Evolutionary conservation across 2,329 filamentous ascomycete genomes (phyloP).

Genomic region (Sclerotiophoma versabilis): DNA sequence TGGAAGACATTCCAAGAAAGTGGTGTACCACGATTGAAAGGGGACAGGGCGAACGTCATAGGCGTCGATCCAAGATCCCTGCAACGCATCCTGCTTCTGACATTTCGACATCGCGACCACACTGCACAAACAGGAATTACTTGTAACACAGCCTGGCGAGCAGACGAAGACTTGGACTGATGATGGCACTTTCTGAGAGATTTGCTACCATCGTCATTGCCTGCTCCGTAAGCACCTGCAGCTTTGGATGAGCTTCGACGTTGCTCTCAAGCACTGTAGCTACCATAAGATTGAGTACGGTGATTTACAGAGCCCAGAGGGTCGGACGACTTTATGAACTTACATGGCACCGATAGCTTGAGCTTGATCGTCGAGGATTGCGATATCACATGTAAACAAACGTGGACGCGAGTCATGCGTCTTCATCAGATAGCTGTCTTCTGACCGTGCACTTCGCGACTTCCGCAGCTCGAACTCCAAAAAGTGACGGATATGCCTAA

Average conservation of each 20-base stretch:
- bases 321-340: background rate
- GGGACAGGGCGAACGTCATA: conserved; percentile 38
- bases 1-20: conserved; percentile 35
- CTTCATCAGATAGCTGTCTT: background rate
- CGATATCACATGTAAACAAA: background rate
- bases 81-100: conserved; percentile 29
- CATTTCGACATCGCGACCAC: background rate
- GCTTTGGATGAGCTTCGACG: background rate
- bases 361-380: background rate
- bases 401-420: conserved; percentile 6
- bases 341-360: background rate
- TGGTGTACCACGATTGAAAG: conserved; percentile 36
- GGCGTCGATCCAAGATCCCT: conserved; percentile 29
- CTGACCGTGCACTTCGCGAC: conserved; percentile 15
- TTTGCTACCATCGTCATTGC: background rate
- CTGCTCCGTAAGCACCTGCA: background rate
- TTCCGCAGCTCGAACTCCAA: conserved; percentile 8
- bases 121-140: conserved; percentile 13
- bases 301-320: background rate
- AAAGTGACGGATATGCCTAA: conserved; percentile 30
- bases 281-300: background rate
- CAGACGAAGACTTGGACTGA: background rate
- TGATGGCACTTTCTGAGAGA: background rate
- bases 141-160: too few species aligned
- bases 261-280: too few species aligned